These are phyloP conservation scores for Corchorus olitorius DNA, from an alignment of 345 rosid species.

Conservation along the genomic window DNA sequence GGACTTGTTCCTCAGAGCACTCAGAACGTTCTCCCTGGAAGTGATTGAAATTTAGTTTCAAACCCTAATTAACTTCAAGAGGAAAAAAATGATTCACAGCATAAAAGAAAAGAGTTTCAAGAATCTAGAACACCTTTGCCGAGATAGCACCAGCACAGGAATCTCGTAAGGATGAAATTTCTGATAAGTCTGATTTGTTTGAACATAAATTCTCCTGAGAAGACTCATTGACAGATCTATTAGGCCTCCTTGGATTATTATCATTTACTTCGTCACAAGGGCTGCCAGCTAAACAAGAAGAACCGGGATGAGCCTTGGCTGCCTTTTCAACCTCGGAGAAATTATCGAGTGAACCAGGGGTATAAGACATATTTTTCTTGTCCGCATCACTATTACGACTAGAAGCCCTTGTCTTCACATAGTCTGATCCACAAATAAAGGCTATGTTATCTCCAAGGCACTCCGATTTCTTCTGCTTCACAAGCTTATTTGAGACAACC, in stretches of 20 bases:
- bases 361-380: slow-evolving; percentile 17
- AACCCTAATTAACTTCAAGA: background rate
- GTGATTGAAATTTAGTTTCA: slow-evolving; percentile 10
- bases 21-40: slow-evolving; percentile 30
- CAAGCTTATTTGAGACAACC: background rate
- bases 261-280: slow-evolving; percentile 16
- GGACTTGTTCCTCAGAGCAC: slow-evolving; percentile 35
- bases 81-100: background rate
- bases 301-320: slow-evolving; percentile 12
- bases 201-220: slow-evolving; percentile 19
- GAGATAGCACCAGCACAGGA: slow-evolving; percentile 17
- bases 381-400: slow-evolving; percentile 9
- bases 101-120: slow-evolving; percentile 12
- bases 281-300: slow-evolving; percentile 9
- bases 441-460: slow-evolving; percentile 29
- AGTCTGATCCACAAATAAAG: slow-evolving; percentile 19
- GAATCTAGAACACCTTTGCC: slow-evolving; percentile 30
- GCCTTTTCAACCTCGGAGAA: slow-evolving; percentile 19
- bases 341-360: slow-evolving; percentile 18
- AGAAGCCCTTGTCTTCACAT: slow-evolving; percentile 14
- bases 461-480: slow-evolving; percentile 20
- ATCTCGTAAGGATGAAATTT: slow-evolving; percentile 24
- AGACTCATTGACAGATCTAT: slow-evolving; percentile 14
- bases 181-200: slow-evolving; percentile 25
- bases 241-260: slow-evolving; percentile 5